Conservation (phyloP, 73 alveolate genomes). For the Paraurostyla sp. region DNA sequence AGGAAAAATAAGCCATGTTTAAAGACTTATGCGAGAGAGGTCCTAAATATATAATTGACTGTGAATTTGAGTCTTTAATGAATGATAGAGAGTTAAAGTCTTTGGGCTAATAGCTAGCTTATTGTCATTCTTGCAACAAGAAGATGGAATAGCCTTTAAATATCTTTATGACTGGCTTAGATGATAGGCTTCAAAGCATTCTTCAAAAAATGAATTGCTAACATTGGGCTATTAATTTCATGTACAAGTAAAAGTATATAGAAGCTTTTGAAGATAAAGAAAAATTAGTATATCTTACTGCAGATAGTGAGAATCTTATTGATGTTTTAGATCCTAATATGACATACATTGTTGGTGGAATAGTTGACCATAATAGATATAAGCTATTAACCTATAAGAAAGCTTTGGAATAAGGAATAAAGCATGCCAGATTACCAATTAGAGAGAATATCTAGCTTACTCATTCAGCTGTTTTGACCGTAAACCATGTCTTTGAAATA, state of each 20-base stretch:
- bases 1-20: conserved; percentile 63
- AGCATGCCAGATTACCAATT: conserved; percentile 93
- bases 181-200: conserved; percentile 61
- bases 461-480: conserved; percentile 89
- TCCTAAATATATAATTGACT: conserved; percentile 86
- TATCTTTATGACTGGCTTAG: conserved; percentile 79
- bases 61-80: conserved; percentile 91
- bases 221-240: conserved; percentile 79
- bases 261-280: conserved; percentile 67
- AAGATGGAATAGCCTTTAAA: conserved; percentile 84
- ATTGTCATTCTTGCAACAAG: conserved; percentile 84
- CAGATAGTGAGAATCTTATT: conserved; percentile 92
- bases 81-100: conserved; percentile 84
- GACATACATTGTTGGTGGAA: conserved; percentile 97
- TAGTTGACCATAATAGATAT: conserved; percentile 97
- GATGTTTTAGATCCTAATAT: conserved; percentile 80
- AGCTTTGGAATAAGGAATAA: conserved; percentile 91
- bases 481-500: conserved; percentile 89
- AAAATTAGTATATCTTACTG: conserved; percentile 92
- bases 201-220: conserved; percentile 69
- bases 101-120: conserved; percentile 83
- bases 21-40: conserved; percentile 65
- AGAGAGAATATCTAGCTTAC: conserved; percentile 84
- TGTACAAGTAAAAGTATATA: conserved; percentile 62
- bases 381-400: conserved; percentile 90